phyloP scores from a whole-genome alignment of 352 stramenopile species.

The Phytopythium helicoides region DNA sequence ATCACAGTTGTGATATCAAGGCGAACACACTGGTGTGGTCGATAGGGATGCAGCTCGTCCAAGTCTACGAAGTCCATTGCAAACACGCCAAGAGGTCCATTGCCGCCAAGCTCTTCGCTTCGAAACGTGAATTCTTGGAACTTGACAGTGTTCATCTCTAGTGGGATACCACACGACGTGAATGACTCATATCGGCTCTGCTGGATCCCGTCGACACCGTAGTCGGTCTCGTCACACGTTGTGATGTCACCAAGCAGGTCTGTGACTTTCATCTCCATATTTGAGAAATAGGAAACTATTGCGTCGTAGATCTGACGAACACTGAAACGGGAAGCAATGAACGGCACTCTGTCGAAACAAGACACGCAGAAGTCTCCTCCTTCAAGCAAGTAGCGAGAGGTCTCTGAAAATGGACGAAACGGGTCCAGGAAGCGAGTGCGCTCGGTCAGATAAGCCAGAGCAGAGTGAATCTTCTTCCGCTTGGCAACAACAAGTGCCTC shows the following conservation, averaged over 20 bases:
- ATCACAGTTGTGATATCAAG: constrained; percentile 30
- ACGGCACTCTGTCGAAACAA: constrained; percentile 43
- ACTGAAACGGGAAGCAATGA: constrained; percentile 16
- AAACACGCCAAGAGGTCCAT: constrained; percentile 22
- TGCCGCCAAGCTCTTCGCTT: constrained; percentile 13
- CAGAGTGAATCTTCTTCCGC: constrained; percentile 11
- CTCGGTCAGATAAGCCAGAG: constrained; percentile 32
- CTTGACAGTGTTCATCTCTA: constrained; percentile 12
- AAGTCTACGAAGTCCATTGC: constrained; percentile 29
- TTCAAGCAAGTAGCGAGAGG: constrained; percentile 37
- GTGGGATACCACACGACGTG: constrained; percentile 19
- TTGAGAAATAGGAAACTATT: constrained; percentile 34
- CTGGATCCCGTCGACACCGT: constrained; percentile 28
- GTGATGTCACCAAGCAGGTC: constrained; percentile 34
- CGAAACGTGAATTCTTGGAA: constrained; percentile 20
- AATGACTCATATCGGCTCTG: constrained; percentile 49
- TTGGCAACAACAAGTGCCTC: constrained; percentile 18
- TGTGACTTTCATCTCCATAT: constrained; percentile 41
- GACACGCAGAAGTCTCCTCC: constrained; percentile 40
- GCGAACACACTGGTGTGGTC: constrained; percentile 15
- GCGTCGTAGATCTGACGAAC: constrained; percentile 38
- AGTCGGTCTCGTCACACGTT: constrained; percentile 36
- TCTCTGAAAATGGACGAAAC: constrained; percentile 28
- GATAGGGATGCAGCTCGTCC: constrained; percentile 40
- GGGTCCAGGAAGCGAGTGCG: constrained; percentile 39